Conservation (phyloP, 2,329 filamentous ascomycete species). For the Ophiostoma australiae region DNA sequence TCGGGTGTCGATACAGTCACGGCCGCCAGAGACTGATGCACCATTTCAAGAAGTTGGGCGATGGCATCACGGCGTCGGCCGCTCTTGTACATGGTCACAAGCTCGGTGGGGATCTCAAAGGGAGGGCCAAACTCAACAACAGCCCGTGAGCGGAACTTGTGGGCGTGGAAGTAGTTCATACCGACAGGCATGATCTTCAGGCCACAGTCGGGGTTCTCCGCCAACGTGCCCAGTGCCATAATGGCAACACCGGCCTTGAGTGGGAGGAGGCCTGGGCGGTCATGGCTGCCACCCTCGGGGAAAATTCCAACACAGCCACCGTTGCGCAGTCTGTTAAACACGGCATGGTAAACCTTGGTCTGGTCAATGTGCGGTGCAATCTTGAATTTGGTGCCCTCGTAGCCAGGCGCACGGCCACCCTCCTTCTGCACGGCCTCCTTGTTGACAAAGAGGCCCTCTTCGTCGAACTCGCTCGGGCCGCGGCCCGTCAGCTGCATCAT, state of each 20-base stretch:
- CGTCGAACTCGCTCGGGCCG: slow-evolving; percentile 56
- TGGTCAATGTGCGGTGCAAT: slow-evolving; percentile 91
- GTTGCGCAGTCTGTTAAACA: slow-evolving; percentile 74
- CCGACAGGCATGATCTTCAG: slow-evolving; percentile 93
- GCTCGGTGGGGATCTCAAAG: slow-evolving; percentile 73
- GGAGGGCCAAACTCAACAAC: slow-evolving; percentile 93
- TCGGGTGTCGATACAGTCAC: slow-evolving; percentile 91
- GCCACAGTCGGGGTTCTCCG: slow-evolving; percentile 77
- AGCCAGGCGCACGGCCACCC: slow-evolving; percentile 53
- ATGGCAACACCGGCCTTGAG: slow-evolving; percentile 96
- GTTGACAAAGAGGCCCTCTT: slow-evolving; percentile 59
- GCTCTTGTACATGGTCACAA: slow-evolving; percentile 79
- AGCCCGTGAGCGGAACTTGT: slow-evolving; percentile 94
- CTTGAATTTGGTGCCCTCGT: slow-evolving; percentile 76
- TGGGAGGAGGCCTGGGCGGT: slow-evolving; percentile 83
- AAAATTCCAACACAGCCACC: slow-evolving; percentile 95
- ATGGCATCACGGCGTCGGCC: slow-evolving; percentile 84
- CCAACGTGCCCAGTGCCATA: slow-evolving; percentile 89
- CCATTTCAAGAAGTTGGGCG: slow-evolving; percentile 74
- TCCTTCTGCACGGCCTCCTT: slow-evolving; percentile 40
- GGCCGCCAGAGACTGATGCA: slow-evolving; percentile 76
- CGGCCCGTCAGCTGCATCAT: slow-evolving; percentile 77
- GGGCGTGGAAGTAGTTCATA: slow-evolving; percentile 99
- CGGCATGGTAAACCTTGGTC: slow-evolving; percentile 85
- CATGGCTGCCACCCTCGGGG: slow-evolving; percentile 92